phyloP scores from a whole-genome alignment of 345 rosid species.

The Viola odorata region DNA sequence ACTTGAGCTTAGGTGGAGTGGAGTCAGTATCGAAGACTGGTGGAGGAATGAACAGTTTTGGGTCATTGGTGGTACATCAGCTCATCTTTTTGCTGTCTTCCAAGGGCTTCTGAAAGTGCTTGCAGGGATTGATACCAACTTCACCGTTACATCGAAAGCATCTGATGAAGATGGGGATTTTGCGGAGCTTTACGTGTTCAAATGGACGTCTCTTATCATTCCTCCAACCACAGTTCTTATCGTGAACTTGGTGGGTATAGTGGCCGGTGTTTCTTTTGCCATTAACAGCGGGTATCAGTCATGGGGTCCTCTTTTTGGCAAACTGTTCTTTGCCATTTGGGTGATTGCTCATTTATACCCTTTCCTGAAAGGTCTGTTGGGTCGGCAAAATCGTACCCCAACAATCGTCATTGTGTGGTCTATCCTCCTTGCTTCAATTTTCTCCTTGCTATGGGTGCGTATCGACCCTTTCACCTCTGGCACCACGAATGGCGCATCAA shows the following conservation, averaged over 20 bases:
- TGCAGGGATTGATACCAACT: conserved; percentile 96
- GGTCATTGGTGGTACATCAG: conserved; percentile 99
- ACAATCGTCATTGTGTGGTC: conserved; percentile 99
- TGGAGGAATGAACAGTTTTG: conserved; percentile 99
- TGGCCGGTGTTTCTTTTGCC: conserved; percentile 95
- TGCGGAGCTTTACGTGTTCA: conserved; percentile 92
- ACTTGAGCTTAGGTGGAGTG: conserved; percentile 94
- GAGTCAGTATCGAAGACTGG: conserved; percentile 94
- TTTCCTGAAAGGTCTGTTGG: conserved; percentile 92
- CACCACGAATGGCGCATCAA: conserved; percentile 41
- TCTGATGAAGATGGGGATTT: conserved; percentile 92
- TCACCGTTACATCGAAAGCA: conserved; percentile 95
- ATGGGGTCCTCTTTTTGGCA: conserved; percentile 97
- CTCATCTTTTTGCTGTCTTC: conserved; percentile 97
- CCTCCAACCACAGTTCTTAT: conserved; percentile 94
- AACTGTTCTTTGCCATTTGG: conserved; percentile 95
- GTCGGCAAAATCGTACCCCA: conserved; percentile 95
- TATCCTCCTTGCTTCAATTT: conserved; percentile 88
- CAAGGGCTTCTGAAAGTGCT: conserved; percentile 96
- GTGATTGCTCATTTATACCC: conserved; percentile 97
- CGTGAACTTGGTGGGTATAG: conserved; percentile 89
- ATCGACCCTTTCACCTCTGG: conserved; percentile 73
- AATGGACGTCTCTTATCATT: conserved; percentile 97
- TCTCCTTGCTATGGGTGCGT: conserved; percentile 98
- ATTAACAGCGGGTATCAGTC: conserved; percentile 98